Conservation (phyloP, 192 early-diverging fungal species). For the Mortierella claussenii region DNA sequence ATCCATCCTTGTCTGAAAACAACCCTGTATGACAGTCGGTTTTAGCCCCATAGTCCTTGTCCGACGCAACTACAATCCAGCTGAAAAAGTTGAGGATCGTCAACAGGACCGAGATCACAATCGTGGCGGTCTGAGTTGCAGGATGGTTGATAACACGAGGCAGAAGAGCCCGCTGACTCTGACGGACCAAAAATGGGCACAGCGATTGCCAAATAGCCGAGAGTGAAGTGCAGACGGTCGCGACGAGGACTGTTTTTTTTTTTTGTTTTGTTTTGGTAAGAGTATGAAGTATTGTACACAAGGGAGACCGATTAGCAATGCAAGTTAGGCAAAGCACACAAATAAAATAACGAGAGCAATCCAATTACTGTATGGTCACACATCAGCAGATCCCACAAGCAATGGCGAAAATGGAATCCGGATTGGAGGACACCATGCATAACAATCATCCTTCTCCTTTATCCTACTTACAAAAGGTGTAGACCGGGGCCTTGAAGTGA, state of each 20-base stretch:
- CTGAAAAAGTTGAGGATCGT: constrained; percentile 52
- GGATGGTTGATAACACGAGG: constrained; percentile 50
- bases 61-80: constrained; percentile 33
- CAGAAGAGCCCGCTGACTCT: constrained; percentile 36
- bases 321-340: background rate
- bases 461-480: constrained; percentile 38
- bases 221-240: constrained; percentile 30
- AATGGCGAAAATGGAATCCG: too few species aligned
- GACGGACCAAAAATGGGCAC: constrained; percentile 43
- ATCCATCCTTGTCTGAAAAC: constrained; percentile 10
- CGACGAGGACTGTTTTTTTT: constrained; percentile 26
- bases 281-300: background rate
- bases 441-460: too few species aligned
- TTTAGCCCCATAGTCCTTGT: constrained; percentile 27
- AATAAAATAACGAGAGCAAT: background rate
- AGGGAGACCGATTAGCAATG: background rate
- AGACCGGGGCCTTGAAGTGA: constrained; percentile 12
- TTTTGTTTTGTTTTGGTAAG: constrained; percentile 1
- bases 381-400: background rate
- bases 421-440: too few species aligned
- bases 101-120: constrained; percentile 36
- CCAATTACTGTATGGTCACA: background rate
- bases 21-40: constrained; percentile 8
- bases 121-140: constrained; percentile 44
- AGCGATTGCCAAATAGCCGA: constrained; percentile 49